These are phyloP conservation scores for Exophiala bonariae DNA, from an alignment of 2,329 filamentous ascomycete genomes.

Conservation along the genomic window DNA sequence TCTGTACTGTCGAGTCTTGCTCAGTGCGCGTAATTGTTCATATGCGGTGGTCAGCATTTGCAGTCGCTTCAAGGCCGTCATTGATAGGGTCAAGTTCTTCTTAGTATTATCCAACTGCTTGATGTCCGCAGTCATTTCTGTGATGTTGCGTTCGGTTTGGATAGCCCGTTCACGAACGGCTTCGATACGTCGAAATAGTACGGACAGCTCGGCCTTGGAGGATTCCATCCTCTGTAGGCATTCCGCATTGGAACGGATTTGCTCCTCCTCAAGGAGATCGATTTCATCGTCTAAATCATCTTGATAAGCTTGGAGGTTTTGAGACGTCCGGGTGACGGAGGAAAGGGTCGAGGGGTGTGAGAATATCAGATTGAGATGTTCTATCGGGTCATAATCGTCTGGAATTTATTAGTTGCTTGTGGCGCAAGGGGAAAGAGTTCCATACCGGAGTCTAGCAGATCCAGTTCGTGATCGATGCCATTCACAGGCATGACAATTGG, in stretches of 20 bases:
- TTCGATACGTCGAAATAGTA: conserved; percentile 93
- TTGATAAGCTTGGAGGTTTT: conserved; percentile 71
- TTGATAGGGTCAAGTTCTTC: conserved; percentile 91
- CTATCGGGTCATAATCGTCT: conserved; percentile 88
- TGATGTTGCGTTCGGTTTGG: conserved; percentile 92
- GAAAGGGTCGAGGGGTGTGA: conserved; percentile 81
- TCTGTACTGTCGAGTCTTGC: conserved; percentile 84
- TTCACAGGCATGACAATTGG: conserved; percentile 4
- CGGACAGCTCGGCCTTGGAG: conserved; percentile 83
- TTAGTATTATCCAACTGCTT: conserved; percentile 96
- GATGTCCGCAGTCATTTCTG: conserved; percentile 98
- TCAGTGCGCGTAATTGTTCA: conserved; percentile 83
- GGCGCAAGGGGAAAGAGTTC: background rate
- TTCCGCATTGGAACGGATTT: conserved; percentile 81
- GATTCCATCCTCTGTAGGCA: conserved; percentile 89
- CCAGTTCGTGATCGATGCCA: conserved; percentile 30
- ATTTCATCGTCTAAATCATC: conserved; percentile 82
- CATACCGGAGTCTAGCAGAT: conserved; percentile 47
- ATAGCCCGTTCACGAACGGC: conserved; percentile 84
- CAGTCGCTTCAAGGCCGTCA: conserved; percentile 94
- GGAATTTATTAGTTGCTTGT: conserved; percentile 4
- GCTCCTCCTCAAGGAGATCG: conserved; percentile 66
- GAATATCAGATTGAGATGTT: conserved; percentile 92
- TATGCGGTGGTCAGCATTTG: conserved; percentile 99
- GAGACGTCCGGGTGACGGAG: conserved; percentile 72